These are phyloP conservation scores for Viola pubescens DNA, from an alignment of 441 rosid genomes.

Conservation along the genomic window DNA sequence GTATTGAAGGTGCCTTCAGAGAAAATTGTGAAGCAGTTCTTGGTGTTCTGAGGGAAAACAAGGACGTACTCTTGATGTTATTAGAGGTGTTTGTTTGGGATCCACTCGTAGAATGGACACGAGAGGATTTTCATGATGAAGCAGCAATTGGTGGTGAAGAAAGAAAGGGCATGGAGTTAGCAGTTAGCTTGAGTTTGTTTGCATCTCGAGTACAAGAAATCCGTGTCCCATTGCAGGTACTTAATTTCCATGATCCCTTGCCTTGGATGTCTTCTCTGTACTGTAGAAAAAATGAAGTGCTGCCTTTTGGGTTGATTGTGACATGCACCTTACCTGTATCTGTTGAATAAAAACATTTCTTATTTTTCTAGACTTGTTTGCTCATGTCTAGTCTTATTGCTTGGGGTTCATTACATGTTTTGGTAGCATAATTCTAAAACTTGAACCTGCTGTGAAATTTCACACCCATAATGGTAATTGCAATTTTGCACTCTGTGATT, in stretches of 20 bases:
- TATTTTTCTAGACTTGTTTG: no score
- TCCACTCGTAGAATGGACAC: constrained; percentile 97
- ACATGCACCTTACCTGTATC: no score
- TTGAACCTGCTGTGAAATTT: no score
- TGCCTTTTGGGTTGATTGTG: no score
- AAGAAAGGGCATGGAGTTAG: constrained; percentile 99
- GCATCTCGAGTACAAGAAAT: constrained; percentile 98
- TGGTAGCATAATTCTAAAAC: no score
- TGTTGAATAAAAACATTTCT: no score
- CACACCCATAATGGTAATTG: constrained; percentile 12
- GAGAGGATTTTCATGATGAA: constrained; percentile 95
- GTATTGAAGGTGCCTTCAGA: constrained; percentile 89
- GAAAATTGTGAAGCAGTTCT: constrained; percentile 89
- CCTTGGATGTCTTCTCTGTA: constrained; percentile 8
- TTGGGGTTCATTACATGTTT: background rate
- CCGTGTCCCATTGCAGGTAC: constrained; percentile 95
- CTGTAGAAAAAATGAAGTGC: constrained; percentile 3
- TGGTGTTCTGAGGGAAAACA: constrained; percentile 75
- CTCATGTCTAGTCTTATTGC: background rate
- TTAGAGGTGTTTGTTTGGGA: constrained; percentile 97
- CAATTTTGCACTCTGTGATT: constrained; percentile 7
- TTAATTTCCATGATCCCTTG: constrained; percentile 10
- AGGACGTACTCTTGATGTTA: constrained; percentile 80
- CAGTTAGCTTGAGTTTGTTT: constrained; percentile 97
- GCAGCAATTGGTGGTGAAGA: constrained; percentile 98